These are phyloP conservation scores for Geranium brycei DNA, from an alignment of 345 rosid species.

Conservation along the genomic window DNA sequence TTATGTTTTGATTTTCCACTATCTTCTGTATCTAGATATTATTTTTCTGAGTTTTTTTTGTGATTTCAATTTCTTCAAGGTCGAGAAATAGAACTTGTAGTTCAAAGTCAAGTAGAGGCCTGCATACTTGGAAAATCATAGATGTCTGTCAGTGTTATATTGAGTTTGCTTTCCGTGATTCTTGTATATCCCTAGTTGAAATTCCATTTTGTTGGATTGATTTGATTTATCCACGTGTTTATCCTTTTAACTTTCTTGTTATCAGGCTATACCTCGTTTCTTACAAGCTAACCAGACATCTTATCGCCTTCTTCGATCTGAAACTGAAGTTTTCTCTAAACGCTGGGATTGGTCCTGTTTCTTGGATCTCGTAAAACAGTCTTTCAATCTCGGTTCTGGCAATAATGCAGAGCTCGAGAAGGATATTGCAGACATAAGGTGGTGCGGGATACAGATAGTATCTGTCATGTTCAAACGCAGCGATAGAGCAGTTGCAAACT, in stretches of 20 bases:
- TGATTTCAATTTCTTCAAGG: too few species aligned
- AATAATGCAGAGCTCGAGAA: constrained; percentile 15
- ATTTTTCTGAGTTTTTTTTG: too few species aligned
- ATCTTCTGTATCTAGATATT: too few species aligned
- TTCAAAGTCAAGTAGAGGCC: too few species aligned
- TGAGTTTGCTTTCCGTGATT: not conserved
- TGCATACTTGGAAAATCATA: too few species aligned
- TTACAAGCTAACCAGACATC: constrained; percentile 43
- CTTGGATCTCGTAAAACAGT: constrained; percentile 40
- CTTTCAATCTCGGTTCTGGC: constrained; percentile 10
- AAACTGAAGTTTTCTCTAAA: constrained; percentile 49
- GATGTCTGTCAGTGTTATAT: not conserved
- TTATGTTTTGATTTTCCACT: too few species aligned
- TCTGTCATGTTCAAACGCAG: constrained; percentile 38
- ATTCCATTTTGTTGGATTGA: not conserved
- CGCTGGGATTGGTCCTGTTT: constrained; percentile 92
- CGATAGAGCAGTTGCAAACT: constrained; percentile 28
- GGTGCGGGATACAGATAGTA: constrained; percentile 57
- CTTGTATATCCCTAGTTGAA: not conserved
- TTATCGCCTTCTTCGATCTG: constrained; percentile 47
- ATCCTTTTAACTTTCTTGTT: constrained; percentile 1
- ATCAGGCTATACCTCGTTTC: constrained; percentile 33
- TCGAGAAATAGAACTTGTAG: too few species aligned
- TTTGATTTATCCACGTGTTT: not conserved
- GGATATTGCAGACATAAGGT: constrained; percentile 40